Evolutionary conservation across 202 grass and related monocot species (phyloP), one percentile per base, ranked within the genome.

Genomic region (Zizania palustris): DNA sequence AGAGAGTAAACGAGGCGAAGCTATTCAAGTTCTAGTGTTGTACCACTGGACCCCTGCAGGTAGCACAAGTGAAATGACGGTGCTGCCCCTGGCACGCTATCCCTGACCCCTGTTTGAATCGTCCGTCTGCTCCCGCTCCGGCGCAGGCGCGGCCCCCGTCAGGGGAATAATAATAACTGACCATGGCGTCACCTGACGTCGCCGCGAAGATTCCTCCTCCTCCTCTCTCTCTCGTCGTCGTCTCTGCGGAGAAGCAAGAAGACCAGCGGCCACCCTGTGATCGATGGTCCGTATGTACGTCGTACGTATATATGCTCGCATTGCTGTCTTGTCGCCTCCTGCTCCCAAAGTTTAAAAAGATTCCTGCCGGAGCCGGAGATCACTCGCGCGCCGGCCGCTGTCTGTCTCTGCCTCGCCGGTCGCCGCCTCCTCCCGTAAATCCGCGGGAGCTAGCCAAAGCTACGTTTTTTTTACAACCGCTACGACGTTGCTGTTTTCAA

Each of bases 111-210:
- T 28, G 28, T 28, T 28, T 28, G 28, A 28, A 28, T 28, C 28
- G 28, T 28, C 28, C 28, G 28, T 28, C 28, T 28, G 28, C 28
- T 28, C 28, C 28, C 28, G 28, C 28, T 28, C 28, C 28, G 28
- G 28, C 28, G 28, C 28, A 28, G 28, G 28, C 28, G 28, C 28
- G 28, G 28, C 28, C 28, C 28, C 28, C 28, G 28, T 28, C 28
- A 28, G 28, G 28, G 51, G 69, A 3, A 77, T 76, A 75, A 85
- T 80, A 69, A 80, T 73, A 67, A 67, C 83, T 42, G 62, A 75
- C 77, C 63, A 13, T 80, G 70, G 3, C 77, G 83, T 85, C 76
- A 86, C 56, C 63, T 80, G 77, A 80, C 84, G 77, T 81, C 28
- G 63, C 54, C 83, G 0, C 12, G 53, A 54, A 80, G 83, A 85